Evolutionary conservation across 139 green algal species (phyloP), one percentile per base, ranked within the genome.

Genomic region (Tetraselmis chui): DNA sequence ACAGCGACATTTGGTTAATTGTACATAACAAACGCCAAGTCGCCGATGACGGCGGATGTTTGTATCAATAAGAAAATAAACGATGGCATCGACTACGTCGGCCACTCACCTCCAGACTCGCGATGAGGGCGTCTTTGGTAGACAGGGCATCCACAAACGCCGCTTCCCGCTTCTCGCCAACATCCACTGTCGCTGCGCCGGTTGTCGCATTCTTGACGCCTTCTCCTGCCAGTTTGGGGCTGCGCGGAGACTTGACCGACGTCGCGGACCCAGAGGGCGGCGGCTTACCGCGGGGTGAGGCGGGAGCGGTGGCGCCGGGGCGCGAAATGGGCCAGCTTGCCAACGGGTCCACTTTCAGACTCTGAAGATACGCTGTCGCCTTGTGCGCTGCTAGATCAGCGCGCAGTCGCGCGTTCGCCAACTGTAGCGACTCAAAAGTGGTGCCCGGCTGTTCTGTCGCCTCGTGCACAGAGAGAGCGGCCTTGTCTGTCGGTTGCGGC

Each of bases 391-490:
- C 92, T 25, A 95, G 85, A 75, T 95, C 91, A 0, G 90, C 85
- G 0, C 90, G 87, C 1, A 95, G 85, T 30, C 86, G 83, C 0
- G 91, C 91, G 80, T 94, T 94, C 80, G 94, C 91, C 78, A 94
- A 80, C 75, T 90, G 76, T 32, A 89, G 32, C 59, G 32, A 76
- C 0, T 79, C 59, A 2, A 23, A n/a, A 0, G 45, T 45, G 78
- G 81, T 29, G 18, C 31, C 32, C 2, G 74, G 25, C 59, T 22
- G 28, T 28, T 27, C 28, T 1, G 1, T 28, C 29, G 59, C 29
- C 2, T 23, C 59, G 30, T n/a, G 22, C 23, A 30, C 28, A 23
- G 30, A 22, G n/a, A 27, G 31, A 1, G 23, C 29, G 31, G 18
- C 78, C n/a, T n/a, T n/a, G n/a, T n/a, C n/a, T n/a, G n/a, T n/a